phyloP scores from a whole-genome alignment of 305 asterid species.

The Rubia occidens region DNA sequence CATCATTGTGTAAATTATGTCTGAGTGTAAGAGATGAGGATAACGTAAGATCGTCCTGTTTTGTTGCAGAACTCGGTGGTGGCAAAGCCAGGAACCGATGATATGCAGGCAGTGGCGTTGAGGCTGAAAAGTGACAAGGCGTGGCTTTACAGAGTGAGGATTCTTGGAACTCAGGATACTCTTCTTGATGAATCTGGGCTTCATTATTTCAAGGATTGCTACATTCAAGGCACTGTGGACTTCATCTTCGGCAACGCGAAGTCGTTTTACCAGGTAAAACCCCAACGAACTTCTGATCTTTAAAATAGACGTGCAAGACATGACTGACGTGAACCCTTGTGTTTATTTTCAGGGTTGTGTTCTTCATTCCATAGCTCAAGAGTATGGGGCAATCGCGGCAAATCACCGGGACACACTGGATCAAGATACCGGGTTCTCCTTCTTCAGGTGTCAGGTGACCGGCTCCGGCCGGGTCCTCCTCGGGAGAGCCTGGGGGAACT shows the following conservation, averaged over 20 bases:
- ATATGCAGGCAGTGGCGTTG: constrained; percentile 73
- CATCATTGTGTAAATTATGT: not conserved
- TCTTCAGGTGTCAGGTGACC: constrained; percentile 38
- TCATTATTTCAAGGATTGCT: constrained; percentile 54
- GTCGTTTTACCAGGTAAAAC: constrained; percentile 52
- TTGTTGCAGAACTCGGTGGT: constrained; percentile 37
- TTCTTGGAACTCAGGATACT: constrained; percentile 74
- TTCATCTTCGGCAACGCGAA: constrained; percentile 71
- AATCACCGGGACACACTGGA: constrained; percentile 37
- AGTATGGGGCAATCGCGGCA: constrained; percentile 61
- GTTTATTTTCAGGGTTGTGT: constrained; percentile 36
- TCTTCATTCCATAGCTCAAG: constrained; percentile 36
- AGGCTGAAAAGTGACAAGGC: constrained; percentile 54
- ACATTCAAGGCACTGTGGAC: constrained; percentile 65
- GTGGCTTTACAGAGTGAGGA: constrained; percentile 47
- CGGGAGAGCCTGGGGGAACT: constrained; percentile 82
- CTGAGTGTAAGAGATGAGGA: no score
- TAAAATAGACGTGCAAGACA: not conserved
- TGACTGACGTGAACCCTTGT: not conserved
- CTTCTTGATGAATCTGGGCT: constrained; percentile 57
- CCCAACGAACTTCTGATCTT: not conserved
- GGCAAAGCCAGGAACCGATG: constrained; percentile 25
- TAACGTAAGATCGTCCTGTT: no score
- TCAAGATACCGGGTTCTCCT: constrained; percentile 67
- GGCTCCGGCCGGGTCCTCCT: constrained; percentile 46